These are phyloP conservation scores for Fragaria iinumae DNA, from an alignment of 306 rosid genomes.

Conservation along the genomic window DNA sequence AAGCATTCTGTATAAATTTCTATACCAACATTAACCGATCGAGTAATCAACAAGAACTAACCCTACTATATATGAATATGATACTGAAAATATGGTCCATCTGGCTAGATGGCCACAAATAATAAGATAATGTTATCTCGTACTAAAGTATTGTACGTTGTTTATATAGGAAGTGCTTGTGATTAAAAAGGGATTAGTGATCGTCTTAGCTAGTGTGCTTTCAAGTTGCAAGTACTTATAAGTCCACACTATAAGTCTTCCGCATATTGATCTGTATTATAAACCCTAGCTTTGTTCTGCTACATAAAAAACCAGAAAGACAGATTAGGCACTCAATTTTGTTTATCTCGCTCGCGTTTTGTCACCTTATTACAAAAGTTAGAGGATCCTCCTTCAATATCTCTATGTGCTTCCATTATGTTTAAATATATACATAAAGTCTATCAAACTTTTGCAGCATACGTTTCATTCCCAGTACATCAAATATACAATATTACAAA, in stretches of 20 bases:
- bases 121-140: conserved; percentile 9
- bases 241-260: conserved; percentile 1
- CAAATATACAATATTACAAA: not conserved
- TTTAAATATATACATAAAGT: not conserved
- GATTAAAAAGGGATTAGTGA: not conserved
- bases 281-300: not conserved
- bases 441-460: not conserved
- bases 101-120: not conserved
- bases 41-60: not conserved
- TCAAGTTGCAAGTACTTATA: conserved; percentile 8
- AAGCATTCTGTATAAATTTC: too few species aligned
- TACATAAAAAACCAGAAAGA: not conserved
- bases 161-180: conserved; percentile 24
- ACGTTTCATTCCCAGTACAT: not conserved
- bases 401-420: not conserved
- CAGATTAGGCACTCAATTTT: conserved; percentile 18
- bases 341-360: not conserved
- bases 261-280: not conserved
- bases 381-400: not conserved
- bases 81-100: conserved; percentile 20
- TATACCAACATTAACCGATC: not conserved
- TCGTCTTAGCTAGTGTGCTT: not conserved
- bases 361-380: conserved; percentile 14
- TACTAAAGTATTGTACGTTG: not conserved
- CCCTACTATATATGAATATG: not conserved